Percentiles rank a stretch among this genome's conserved stretches.
Conservation (phyloP, 139 green algal genomes). For the Nannochloris sp. region DNA sequence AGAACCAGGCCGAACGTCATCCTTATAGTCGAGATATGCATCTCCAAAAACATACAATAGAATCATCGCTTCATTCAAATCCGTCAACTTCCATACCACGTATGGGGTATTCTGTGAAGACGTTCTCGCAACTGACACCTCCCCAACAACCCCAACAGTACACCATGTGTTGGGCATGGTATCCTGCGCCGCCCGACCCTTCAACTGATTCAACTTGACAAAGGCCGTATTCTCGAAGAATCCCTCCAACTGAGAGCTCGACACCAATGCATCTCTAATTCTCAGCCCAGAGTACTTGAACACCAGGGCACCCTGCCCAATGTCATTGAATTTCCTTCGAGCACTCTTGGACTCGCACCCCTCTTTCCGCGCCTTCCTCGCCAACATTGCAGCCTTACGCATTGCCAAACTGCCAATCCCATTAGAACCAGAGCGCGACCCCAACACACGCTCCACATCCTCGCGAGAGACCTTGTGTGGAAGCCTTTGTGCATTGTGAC, state of each 20-base stretch:
- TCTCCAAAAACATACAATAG: constrained; percentile 37
- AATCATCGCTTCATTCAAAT: constrained; percentile 27
- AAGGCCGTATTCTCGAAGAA: constrained; percentile 14
- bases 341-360: not conserved
- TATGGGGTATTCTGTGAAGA: constrained; percentile 23
- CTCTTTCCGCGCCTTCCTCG: not conserved
- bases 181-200: constrained; percentile 2
- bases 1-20: constrained; percentile 19
- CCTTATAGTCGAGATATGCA: constrained; percentile 22
- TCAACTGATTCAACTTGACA: constrained; percentile 20
- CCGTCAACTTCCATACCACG: constrained; percentile 36
- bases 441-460: too few species aligned
- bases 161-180: constrained; percentile 24
- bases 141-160: constrained; percentile 28
- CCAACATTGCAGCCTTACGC: too few species aligned
- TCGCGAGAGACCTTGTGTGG: too few species aligned
- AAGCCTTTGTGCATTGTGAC: too few species aligned
- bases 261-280: constrained; percentile 38
- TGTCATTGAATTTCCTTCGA: constrained; percentile 10
- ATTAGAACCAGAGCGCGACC: too few species aligned
- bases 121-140: constrained; percentile 21
- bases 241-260: constrained; percentile 26
- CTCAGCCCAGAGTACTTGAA: constrained; percentile 10
- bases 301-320: constrained; percentile 14
- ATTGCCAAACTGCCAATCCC: too few species aligned